Base-by-base conservation (phyloP, 2,329 filamentous ascomycete species). In the Neopestalotiopsis clavispora region DNA sequence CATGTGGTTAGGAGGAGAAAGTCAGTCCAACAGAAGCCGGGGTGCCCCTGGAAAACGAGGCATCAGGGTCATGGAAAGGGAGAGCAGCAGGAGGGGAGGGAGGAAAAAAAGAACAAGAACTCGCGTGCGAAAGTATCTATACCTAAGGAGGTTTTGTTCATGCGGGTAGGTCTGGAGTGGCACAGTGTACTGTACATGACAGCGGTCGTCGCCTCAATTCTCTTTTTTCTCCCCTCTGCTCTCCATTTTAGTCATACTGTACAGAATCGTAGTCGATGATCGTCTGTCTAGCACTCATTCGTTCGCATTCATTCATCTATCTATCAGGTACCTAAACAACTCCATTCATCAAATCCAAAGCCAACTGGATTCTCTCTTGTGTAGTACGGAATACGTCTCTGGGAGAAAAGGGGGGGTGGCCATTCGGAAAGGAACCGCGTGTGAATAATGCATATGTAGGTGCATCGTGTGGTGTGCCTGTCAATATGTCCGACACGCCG, bases 1-100 rank as follows among this genome's bases (percentile, higher is more conserved):
- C 65, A 67, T 67, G 65, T 67, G 65, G 65, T 67, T 67, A 67
- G 65, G 56, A 67, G 40, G 65, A 32, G 58, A 56, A 49, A 60
- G 34, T 32, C 42, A 66, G 32, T 57, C 45, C 34, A 66, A 56
- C 30, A 42, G 52, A 14, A 40, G 65, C 64, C 42, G 52, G 64
- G 64, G 64, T 42, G 10, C 49, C 45, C 52, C 45, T 66, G 64
- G 23, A 49, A 30, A 32, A 32, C 64, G 17, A 64, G 59, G 61
- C 59, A 40, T 34, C 59, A 40, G 59, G 59, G 59, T 62, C 59
- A 38, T 30, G 28, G 30, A 62, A 34, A 30, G 59, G n/a, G n/a
- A 62, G 59, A 30, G 57, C 20, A 28, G 49, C 20, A 56, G 17
- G 17, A 17, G 49, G 49, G 17, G 20, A 30, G 23, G 9, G 14